These are phyloP conservation scores for Gautieria morchelliformis DNA, from an alignment of 768 basidiomycete genomes.

Conservation along the genomic window DNA sequence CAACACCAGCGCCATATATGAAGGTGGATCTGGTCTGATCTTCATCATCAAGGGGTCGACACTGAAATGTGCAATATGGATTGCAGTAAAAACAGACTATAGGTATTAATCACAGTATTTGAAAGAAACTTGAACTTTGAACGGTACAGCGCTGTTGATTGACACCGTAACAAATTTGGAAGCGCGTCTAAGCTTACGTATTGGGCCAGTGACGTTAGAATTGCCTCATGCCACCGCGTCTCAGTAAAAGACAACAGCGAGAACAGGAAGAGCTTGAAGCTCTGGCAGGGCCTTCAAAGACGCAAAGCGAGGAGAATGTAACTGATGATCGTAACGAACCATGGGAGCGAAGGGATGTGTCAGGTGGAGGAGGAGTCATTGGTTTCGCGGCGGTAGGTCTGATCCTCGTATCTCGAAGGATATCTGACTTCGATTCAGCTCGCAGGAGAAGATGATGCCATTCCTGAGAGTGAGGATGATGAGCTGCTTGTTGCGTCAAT, in stretches of 20 bases:
- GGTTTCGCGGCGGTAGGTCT: slow-evolving; percentile 17
- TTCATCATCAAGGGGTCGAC: too few species aligned
- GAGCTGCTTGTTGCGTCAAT: slow-evolving; percentile 13
- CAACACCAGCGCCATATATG: too few species aligned
- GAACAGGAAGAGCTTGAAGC: slow-evolving; percentile 73
- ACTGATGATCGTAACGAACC: slow-evolving; percentile 9
- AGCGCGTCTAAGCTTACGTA: too few species aligned
- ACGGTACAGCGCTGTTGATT: too few species aligned
- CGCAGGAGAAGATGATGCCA: slow-evolving; percentile 21
- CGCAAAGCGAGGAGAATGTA: background rate
- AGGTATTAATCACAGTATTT: too few species aligned
- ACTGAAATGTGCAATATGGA: too few species aligned
- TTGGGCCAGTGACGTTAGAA: too few species aligned
- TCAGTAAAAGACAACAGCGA: slow-evolving; percentile 81
- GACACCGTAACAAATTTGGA: too few species aligned
- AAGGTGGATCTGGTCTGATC: too few species aligned
- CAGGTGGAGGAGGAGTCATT: background rate
- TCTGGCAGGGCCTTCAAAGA: slow-evolving; percentile 13
- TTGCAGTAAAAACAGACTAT: too few species aligned
- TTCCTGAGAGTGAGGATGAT: slow-evolving; percentile 32
- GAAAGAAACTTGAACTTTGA: too few species aligned
- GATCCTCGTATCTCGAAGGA: background rate
- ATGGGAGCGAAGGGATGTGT: background rate
- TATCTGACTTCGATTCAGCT: slow-evolving; percentile 15
- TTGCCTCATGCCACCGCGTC: slow-evolving; percentile 50